Conservation (phyloP, 495 filamentous ascomycete species). For the Penicillium antarcticum region DNA sequence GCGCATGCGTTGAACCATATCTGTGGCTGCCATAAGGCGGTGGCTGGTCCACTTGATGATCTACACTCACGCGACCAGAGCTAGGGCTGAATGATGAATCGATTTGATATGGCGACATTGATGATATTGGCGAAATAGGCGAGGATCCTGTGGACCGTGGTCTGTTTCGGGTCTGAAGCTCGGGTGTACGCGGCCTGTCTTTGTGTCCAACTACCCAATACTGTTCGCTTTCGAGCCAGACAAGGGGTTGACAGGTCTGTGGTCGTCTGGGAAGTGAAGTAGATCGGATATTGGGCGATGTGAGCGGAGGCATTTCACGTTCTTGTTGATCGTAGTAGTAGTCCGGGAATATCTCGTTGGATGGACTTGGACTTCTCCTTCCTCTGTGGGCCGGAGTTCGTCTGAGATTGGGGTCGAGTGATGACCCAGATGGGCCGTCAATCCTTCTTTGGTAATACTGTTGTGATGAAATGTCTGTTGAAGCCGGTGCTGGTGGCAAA, state of each 20-base stretch:
- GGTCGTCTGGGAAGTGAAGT: not conserved
- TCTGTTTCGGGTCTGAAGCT: not conserved
- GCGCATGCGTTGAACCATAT: not conserved
- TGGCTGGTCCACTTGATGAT: not conserved
- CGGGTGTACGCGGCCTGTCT: not conserved
- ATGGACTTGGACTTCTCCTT: not conserved
- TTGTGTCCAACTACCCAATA: slow-evolving; percentile 8
- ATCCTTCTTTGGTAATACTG: not conserved
- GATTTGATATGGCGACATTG: not conserved
- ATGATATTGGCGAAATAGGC: not conserved
- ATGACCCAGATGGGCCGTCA: not conserved
- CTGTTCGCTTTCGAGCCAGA: slow-evolving; percentile 16
- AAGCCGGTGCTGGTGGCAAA: slow-evolving; percentile 14
- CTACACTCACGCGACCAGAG: not conserved
- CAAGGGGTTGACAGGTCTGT: not conserved
- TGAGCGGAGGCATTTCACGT: not conserved
- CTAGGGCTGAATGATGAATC: not conserved
- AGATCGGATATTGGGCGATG: not conserved
- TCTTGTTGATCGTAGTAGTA: not conserved
- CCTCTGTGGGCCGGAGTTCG: slow-evolving; percentile 1
- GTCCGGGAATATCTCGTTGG: not conserved
- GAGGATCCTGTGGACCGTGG: not conserved
- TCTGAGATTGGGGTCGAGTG: not conserved
- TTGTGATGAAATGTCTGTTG: slow-evolving; percentile 3
- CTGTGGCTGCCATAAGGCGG: not conserved